Percentiles rank a stretch among this genome's conserved stretches.
phyloP scores from a whole-genome alignment of 192 early-diverging fungal genomes.

The Linnemannia exigua region DNA sequence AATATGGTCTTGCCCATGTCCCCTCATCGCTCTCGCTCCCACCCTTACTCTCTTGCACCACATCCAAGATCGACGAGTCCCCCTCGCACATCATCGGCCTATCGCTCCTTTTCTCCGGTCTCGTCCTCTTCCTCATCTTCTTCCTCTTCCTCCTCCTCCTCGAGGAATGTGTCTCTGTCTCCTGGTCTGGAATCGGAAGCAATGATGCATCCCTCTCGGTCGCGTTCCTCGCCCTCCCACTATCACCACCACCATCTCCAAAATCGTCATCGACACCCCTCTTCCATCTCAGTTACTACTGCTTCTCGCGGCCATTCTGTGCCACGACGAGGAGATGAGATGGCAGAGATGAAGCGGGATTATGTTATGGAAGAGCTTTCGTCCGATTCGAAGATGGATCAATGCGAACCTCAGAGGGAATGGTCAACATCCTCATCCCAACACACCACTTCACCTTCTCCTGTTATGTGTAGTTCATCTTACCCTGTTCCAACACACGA shows the following conservation, averaged over 20 bases:
- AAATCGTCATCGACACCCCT: neutral
- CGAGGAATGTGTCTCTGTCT: conserved; percentile 29
- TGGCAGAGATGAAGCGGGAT: conserved; percentile 13
- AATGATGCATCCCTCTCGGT: neutral
- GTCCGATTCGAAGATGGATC: conserved; percentile 49
- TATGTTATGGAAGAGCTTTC: conserved; percentile 21
- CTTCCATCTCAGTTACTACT: neutral
- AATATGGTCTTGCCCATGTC: conserved; percentile 29
- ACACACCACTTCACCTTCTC: conserved; percentile 44
- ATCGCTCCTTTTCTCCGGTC: conserved; percentile 21
- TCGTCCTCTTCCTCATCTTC: neutral
- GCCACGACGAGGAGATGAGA: conserved; percentile 3
- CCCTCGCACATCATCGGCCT: neutral
- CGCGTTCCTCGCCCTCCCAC: conserved; percentile 7
- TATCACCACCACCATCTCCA: neutral
- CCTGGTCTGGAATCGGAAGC: conserved; percentile 23
- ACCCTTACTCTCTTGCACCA: conserved; percentile 8
- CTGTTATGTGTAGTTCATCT: conserved; percentile 19
- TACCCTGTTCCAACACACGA: neutral
- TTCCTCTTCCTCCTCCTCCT: conserved; percentile 14
- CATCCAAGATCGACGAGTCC: neutral
- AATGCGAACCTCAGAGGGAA: conserved; percentile 37
- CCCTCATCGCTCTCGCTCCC: neutral
- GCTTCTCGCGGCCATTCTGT: neutral
- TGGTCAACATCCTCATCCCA: conserved; percentile 41